phyloP scores from a whole-genome alignment of 1,284 basidiomycete genomes.

The Ceratobasidium sp. region DNA sequence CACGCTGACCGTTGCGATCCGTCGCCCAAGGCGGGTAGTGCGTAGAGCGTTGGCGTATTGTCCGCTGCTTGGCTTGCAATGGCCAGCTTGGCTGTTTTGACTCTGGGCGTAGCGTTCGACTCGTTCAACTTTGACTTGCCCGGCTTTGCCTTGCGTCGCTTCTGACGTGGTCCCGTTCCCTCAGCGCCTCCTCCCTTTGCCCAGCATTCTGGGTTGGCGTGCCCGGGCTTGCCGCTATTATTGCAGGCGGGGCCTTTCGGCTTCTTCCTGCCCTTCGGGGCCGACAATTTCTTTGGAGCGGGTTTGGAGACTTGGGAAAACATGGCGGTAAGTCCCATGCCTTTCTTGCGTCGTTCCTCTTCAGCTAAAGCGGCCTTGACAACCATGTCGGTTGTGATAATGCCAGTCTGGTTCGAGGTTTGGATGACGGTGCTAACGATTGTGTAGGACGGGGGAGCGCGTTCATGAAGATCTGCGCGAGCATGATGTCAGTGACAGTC shows the following conservation, averaged over 20 bases:
- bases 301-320: too few species aligned
- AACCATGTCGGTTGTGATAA: neutral
- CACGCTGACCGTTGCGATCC: too few species aligned
- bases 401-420: neutral
- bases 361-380: neutral
- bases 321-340: neutral
- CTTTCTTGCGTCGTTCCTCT: neutral
- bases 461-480: slow-evolving; percentile 22
- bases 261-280: neutral
- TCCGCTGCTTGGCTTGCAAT: too few species aligned
- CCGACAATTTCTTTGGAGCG: too few species aligned
- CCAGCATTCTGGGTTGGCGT: slow-evolving; percentile 15
- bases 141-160: neutral
- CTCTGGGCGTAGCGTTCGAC: too few species aligned
- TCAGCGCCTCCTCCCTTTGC: too few species aligned
- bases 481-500: neutral
- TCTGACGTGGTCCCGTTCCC: neutral
- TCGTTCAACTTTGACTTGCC: neutral
- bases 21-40: too few species aligned
- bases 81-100: too few species aligned
- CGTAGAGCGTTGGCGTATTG: too few species aligned
- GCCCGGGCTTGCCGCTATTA: slow-evolving; percentile 8
- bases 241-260: slow-evolving; percentile 12
- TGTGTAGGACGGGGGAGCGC: neutral
- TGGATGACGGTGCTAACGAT: neutral